Evolutionary conservation across 352 stramenopile species (phyloP), one percentile per base, ranked within the genome.

Genomic region (Globisporangium ultimum): DNA sequence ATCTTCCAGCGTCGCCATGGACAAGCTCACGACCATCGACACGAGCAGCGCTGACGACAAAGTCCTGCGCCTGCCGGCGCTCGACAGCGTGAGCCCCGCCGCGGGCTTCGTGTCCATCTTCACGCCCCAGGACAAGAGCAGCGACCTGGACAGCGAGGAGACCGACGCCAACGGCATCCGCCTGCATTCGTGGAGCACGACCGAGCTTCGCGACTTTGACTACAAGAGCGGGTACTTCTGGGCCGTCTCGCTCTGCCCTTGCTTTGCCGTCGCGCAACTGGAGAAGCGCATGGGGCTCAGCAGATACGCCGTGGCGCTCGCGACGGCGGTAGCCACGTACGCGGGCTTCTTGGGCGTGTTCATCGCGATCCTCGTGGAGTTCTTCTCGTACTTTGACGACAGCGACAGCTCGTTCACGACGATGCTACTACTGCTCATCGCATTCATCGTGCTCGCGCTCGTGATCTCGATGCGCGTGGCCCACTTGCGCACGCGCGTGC

Each of bases 91-190:
- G 20, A 48, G 36, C 4, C 52, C 52, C 8, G 52, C 52, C 13
- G 38, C 32, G 3, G 54, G 54, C n/a, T 60, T 60, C 46, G 46
- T 60, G 28, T 60, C 54, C 17, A 53, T 60, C n/a, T 46, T 60
- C 54, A 60, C 54, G 24, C 54, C 54, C n/a, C n/a, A 22, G 38
- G 54, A 53, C n/a, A 60, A 60, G 46, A 53, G 28, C 18, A 34
- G 46, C 46, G 54, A 53, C 28, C 42, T 24, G 20, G 42, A 52
- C 12, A 60, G 42, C 43, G 54, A 60, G 34, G 54, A 60, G 46
- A 53, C 50, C 14, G 54, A 60, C 15, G 43, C 21, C 2, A 46
- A 60, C 20, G 54, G 54, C 42, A 53, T 60, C 42, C 54, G 24
- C 7, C 17, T 60, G 54, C 34, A 60, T 24, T 24, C 42, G 4